Conservation (phyloP, 768 basidiomycete genomes). For the Lentinula guzmanii region DNA sequence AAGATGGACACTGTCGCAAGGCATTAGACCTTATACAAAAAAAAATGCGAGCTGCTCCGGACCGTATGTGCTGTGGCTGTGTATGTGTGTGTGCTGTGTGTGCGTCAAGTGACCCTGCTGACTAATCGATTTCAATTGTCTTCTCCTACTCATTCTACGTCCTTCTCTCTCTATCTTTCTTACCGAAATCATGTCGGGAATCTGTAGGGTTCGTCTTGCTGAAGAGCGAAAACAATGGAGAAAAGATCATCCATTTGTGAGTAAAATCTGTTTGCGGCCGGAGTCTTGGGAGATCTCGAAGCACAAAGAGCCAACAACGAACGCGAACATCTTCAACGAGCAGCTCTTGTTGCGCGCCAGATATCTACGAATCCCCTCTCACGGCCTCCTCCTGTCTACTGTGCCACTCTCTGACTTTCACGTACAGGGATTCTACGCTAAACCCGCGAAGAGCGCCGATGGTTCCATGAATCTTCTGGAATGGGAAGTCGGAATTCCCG, state of each 20-base stretch:
- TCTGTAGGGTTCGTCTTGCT: conserved; percentile 86
- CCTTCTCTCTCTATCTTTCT: not conserved
- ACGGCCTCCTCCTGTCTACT: not conserved
- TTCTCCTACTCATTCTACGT: not conserved
- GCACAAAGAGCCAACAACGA: not conserved
- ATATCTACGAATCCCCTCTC: not conserved
- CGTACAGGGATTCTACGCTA: conserved; percentile 90
- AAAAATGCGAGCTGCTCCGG: no score
- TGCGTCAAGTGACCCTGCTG: not conserved
- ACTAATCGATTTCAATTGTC: conserved; percentile 1
- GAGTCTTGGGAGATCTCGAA: not conserved
- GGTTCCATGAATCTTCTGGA: conserved; percentile 95
- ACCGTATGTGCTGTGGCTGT: no score
- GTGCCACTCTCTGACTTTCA: not conserved
- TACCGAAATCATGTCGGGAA: conserved; percentile 66
- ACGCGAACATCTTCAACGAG: conserved; percentile 5
- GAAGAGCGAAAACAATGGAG: conserved; percentile 99
- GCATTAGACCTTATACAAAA: no score
- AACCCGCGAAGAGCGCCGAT: conserved; percentile 84
- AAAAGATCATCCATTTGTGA: conserved; percentile 97
- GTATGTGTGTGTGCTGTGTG: no score
- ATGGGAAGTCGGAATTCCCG: conserved; percentile 99
- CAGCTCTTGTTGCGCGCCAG: not conserved
- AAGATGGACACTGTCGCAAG: no score
- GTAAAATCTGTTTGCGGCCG: conserved; percentile 21